Evolutionary conservation across 1,284 basidiomycete species (phyloP).

Genomic region (Paramarasmius palmivorus): DNA sequence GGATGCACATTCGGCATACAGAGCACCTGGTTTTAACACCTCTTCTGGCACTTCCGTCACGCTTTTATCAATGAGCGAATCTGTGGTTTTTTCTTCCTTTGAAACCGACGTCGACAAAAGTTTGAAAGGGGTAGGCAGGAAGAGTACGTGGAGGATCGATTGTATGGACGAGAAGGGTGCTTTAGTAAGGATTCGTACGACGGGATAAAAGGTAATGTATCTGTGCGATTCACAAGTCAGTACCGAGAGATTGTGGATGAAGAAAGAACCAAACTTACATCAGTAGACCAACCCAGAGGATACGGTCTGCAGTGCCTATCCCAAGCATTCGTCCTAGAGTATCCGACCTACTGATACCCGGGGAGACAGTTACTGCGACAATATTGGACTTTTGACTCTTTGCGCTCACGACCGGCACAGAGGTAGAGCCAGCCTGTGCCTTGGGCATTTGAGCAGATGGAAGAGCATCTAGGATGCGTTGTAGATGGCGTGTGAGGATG

Average conservation of each 20-base stretch:
- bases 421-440: constrained; percentile 39
- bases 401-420: constrained; percentile 48
- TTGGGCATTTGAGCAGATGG: constrained; percentile 60
- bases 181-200: constrained; percentile 65
- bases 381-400: constrained; percentile 68
- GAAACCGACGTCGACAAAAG: constrained; percentile 29
- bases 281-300: constrained; percentile 41
- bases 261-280: constrained; percentile 35
- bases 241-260: constrained; percentile 9
- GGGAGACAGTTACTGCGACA: constrained; percentile 67
- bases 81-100: constrained; percentile 15
- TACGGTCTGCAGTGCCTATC: constrained; percentile 29
- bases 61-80: constrained; percentile 16
- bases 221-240: constrained; percentile 31
- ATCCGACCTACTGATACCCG: constrained; percentile 69
- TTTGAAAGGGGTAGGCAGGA: constrained; percentile 76
- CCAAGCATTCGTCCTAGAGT: constrained; percentile 59
- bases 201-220: constrained; percentile 59
- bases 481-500: constrained; percentile 70
- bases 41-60: constrained; percentile 41
- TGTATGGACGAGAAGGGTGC: constrained; percentile 57
- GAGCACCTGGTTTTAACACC: constrained; percentile 70
- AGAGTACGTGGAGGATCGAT: constrained; percentile 67
- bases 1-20: constrained; percentile 68
- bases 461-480: constrained; percentile 76